phyloP scores from a whole-genome alignment of 1,284 basidiomycete genomes.

The Phlebopus sp. region DNA sequence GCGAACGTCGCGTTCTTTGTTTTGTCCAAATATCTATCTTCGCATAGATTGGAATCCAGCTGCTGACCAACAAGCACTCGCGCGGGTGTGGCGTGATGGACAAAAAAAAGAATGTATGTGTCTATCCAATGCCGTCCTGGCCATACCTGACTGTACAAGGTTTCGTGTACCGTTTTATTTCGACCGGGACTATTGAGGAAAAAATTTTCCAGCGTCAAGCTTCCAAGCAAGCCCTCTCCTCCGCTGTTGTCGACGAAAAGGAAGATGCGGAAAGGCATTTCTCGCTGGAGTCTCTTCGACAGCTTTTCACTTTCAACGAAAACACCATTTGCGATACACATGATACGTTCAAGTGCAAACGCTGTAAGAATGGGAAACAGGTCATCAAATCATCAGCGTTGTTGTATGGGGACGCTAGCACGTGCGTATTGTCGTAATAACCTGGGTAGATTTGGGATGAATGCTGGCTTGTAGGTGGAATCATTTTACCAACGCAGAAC shows the following conservation, averaged over 20 bases:
- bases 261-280: constrained; percentile 96
- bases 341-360: constrained; percentile 96
- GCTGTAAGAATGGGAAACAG: constrained; percentile 89
- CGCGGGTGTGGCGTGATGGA: constrained; percentile 98
- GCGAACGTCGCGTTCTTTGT: background rate
- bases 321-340: constrained; percentile 91
- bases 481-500: constrained; percentile 87
- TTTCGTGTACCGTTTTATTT: constrained; percentile 98
- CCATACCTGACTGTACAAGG: constrained; percentile 43
- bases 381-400: constrained; percentile 80
- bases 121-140: background rate
- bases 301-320: constrained; percentile 92
- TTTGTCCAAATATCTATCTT: background rate
- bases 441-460: constrained; percentile 5
- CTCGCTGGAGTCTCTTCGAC: constrained; percentile 84
- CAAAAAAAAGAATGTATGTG: constrained; percentile 96
- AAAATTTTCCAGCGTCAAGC: constrained; percentile 98
- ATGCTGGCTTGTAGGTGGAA: constrained; percentile 75
- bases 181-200: constrained; percentile 98
- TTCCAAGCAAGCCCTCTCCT: constrained; percentile 94
- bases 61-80: constrained; percentile 96
- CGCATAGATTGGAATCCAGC: constrained; percentile 94
- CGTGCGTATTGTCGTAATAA: constrained; percentile 55
- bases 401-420: constrained; percentile 96
- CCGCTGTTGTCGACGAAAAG: constrained; percentile 96